Evolutionary conservation across 108 stramenopile genomes (phyloP), one percentile per base, ranked within the genome.

Genomic region (Skeletonema costatum): DNA sequence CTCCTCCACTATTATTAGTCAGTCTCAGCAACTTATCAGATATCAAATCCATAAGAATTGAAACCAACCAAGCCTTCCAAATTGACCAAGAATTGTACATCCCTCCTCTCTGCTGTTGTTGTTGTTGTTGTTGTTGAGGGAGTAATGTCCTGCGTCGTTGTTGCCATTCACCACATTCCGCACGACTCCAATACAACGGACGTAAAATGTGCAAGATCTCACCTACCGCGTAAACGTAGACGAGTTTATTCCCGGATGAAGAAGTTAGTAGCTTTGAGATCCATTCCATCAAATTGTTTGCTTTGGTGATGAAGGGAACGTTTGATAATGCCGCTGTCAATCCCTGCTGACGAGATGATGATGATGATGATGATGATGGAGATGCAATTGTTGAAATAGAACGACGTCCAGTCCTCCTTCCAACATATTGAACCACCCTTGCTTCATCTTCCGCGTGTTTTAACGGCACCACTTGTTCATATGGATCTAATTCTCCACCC

Each of bases 381-480:
- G 63, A 21, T 19, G 5, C 32, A 5, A 6, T 32, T 0, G 64
- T 38, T 60, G 80, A 61, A 36, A 82, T 51, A 19, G 71, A 82
- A 30, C 81, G 81, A 4, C 81, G 81, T 33, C 75, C 81, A 53
- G 81, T 82, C 70, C 81, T 74, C 75, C 75, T 75, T 11, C 81
- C 81, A 30, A 75, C 70, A 56, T 82, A 82, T 51, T 60, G 70
- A 5, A 46, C 46, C 14, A 68, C 19, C 14, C 44, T 75, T 42
- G 66, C 70, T 50, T 71, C 81, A 14, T 60, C 62, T 39, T 82
- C 71, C 42, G 71, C 70, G 3, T 68, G 50, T 53, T 62, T 16
- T 38, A 82, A 68, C 5, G 81, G 41, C 21, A 76, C 12, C 38
- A 82, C n/a, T 7, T 61, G 31, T 39, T 82, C 81, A 53, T 39